Base-by-base conservation (phyloP, 257 asterid genomes). In the Gentiana dahurica region DNA sequence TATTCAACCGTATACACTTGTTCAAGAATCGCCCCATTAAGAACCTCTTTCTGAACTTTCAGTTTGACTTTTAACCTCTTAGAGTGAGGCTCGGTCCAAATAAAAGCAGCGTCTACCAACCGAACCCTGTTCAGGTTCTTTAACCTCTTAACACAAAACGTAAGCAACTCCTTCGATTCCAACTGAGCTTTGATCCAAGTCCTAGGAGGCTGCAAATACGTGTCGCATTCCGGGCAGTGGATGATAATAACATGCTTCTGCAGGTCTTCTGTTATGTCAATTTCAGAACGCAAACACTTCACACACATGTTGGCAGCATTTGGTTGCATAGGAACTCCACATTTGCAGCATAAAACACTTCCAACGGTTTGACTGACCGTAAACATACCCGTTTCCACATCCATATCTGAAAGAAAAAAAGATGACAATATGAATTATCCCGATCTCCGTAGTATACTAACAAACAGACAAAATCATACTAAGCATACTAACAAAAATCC, bases 221-320 rank as follows among this genome's bases (percentile, higher is more conserved):
- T 53, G 41, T 71, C 66, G 48, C 76, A 66, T 38, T 71, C 76
- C 9, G 76, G 76, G 49, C 76, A 71, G 34, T 71, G 76, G 34
- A 66, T 64, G 32, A 71, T 53, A 12, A 51, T 52, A 2, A 62
- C 69, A 53, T 66, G 68, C 62, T 71, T 71, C 66, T 66, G 76
- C 44, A 71, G 46, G 6, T 72, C 69, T 57, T 66, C 76, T 2
- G 76, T 71, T 11, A 71, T 71, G 38, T 71, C 76, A 10, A 71
- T 58, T 24, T 66, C 76, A 13, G 72, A 60, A 36, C 59, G 58
- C 57, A 71, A 43, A 13, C 72, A 71, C 58, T 52, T 71, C 0
- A 65, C 60, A 58, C 76, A 74, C 77, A 74, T 74, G 50, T 70
- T 63, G 9, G 66, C 74, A 35, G 71, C 69, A 64, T 74, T 74